phyloP scores from a whole-genome alignment of 306 rosid genomes.

The Betula pendula region DNA sequence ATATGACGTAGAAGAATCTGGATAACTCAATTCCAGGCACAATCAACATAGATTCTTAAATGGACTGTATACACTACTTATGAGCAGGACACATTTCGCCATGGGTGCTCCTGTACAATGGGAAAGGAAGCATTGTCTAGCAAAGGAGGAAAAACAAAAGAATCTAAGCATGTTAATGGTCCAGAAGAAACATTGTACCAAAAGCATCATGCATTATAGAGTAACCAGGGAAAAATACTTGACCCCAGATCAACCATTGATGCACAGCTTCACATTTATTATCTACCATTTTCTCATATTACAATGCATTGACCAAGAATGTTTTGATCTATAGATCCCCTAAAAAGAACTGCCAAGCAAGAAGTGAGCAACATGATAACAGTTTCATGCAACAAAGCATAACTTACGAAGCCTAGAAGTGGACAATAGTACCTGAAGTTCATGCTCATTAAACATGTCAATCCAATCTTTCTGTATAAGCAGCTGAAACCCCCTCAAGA shows the following conservation, averaged over 20 bases:
- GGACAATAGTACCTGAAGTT: conserved; percentile 74
- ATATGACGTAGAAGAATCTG: background rate
- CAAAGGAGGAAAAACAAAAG: background rate
- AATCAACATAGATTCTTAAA: background rate
- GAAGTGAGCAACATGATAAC: background rate
- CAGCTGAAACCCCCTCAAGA: conserved; percentile 95
- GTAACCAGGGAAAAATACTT: background rate
- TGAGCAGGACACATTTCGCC: background rate
- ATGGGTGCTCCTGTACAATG: background rate
- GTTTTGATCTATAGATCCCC: background rate
- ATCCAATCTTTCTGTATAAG: conserved; percentile 98
- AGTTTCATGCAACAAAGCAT: background rate
- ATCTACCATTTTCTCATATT: background rate
- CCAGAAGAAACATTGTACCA: conserved; percentile 5
- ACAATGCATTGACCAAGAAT: background rate
- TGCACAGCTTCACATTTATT: background rate
- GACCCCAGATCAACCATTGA: background rate
- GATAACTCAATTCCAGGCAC: background rate
- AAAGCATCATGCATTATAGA: background rate
- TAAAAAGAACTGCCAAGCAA: conserved; percentile 18
- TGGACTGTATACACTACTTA: background rate
- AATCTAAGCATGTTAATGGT: conserved; percentile 3
- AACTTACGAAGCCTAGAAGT: conserved; percentile 10
- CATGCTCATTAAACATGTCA: conserved; percentile 97
- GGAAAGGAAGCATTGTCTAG: background rate